phyloP scores from a whole-genome alignment of 2,329 filamentous ascomycete species.

The Cadophora malorum region DNA sequence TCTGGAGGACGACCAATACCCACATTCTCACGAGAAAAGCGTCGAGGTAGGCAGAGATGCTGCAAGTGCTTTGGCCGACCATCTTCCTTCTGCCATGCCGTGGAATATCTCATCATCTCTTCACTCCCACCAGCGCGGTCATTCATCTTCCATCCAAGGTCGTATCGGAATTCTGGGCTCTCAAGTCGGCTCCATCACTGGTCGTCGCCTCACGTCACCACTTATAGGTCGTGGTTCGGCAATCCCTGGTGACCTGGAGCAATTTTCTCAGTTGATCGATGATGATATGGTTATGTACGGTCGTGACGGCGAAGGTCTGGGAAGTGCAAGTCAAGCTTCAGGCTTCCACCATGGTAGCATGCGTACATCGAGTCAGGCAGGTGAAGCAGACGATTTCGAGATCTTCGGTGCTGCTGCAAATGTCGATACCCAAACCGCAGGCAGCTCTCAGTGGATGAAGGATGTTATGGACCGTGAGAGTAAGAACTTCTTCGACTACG shows the following conservation, averaged over 20 bases:
- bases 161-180: conserved; percentile 30
- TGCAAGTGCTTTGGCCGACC: conserved; percentile 69
- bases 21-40: conserved; percentile 44
- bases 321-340: conserved; percentile 10
- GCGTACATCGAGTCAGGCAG: conserved; percentile 18
- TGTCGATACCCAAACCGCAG: conserved; percentile 57
- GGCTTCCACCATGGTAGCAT: conserved; percentile 11
- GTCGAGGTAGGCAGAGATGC: conserved; percentile 76
- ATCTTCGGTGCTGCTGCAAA: conserved; percentile 47
- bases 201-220: conserved; percentile 62
- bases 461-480: conserved; percentile 63
- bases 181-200: conserved; percentile 23
- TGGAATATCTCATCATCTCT: conserved; percentile 68
- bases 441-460: conserved; percentile 54
- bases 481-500: conserved; percentile 67
- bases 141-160: conserved; percentile 44
- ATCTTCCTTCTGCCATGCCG: conserved; percentile 69
- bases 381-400: conserved; percentile 50
- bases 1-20: conserved; percentile 19
- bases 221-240: conserved; percentile 56
- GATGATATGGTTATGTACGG: conserved; percentile 40
- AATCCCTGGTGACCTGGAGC: conserved; percentile 39
- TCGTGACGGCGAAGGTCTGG: conserved; percentile 31
- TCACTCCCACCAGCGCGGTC: conserved; percentile 53
- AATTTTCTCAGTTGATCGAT: conserved; percentile 34